Evolutionary conservation across 2,329 filamentous ascomycete genomes (phyloP), one percentile per base, ranked within the genome.

Genomic region (Curvularia lunata): DNA sequence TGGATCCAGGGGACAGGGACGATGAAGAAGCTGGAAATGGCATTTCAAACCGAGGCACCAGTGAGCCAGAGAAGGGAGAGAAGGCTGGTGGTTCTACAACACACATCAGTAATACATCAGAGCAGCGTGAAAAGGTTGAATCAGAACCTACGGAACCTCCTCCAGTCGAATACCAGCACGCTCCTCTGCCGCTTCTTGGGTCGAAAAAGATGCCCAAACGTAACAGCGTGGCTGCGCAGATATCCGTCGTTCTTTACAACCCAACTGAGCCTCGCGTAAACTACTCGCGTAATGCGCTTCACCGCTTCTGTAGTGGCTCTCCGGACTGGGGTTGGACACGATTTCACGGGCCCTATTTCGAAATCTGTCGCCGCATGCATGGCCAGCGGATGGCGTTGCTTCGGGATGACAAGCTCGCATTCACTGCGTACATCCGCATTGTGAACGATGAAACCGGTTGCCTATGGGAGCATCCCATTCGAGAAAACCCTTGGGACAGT

Each of bases 311-410:
- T 64, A 79, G 80, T 30, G 78, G 82, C 50, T 85, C 84, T 41
- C 74, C 85, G 12, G 86, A 88, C 64, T 87, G 85, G 82, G 86
- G 86, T 2, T 88, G 85, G 85, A 85, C 84, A 32, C 82, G 85
- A 56, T 88, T 87, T 69, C 82, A 84, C 64, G 82, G 82, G 5
- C 84, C 84, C 4, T 84, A 84, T 75, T 83, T 84, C 58, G 80
- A 86, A 43, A 85, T 88, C 48, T 81, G 85, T 49, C 73, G 78
- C 32, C 84, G 86, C n/a, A 80, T 82, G 56, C 83, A 82, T 52
- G 80, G 81, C 30, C 84, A 87, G 66, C 82, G 85, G 32, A 82
- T 85, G 67, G 82, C 86, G 9, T 77, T 88, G 8, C 77, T 88
- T 19, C 84, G 82, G 32, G 79, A 86, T 61, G 86, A 88, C 66